Evolutionary conservation across 2,329 filamentous ascomycete species (phyloP), one percentile per base, ranked within the genome.

Genomic region (Penicillium vulpinum): DNA sequence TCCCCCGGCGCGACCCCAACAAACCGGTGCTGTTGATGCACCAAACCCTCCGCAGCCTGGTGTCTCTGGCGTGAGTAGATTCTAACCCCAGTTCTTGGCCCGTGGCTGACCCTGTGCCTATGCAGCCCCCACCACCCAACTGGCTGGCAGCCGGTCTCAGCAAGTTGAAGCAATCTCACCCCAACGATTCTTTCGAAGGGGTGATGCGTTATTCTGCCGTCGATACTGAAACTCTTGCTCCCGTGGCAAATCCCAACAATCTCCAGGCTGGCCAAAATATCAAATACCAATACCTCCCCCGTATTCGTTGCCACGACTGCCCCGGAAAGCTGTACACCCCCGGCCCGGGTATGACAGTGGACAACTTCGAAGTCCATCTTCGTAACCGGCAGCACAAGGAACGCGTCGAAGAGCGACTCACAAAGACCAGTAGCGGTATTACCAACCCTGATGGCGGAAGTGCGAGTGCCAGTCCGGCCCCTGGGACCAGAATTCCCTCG

Each of bases 261-360:
- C 43, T 78, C 81, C 16, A 77, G 83, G 9, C 87, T 83, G 52
- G 79, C 82, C 59, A 84, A 49, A 75, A 88, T 60, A 80, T 91
- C 59, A 90, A 88, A 67, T 91, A 88, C 65, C 89, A 90, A 76
- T 97, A 89, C 75, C 81, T 96, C 48, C 94, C 94, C 9, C 84
- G 94, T 49, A 97, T 99, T 62, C 84, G 91, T 57, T 99, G 94
- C 73, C 85, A 88, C 45, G 94, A 99, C 73, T 97, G 94, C 72
- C 91, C 91, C 0, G 91, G 91, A 29, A 97, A 97, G 75, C 80
- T 96, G 11, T 99, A 99, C 75, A 96, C 92, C 0, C 91, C 92
- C 0, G 90, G 92, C 0, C 91, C 92, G 0, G 91, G 88, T 24
- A 89, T 84, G 72, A 92, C 91, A 2, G 90, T 93, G 5, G 88